Conservation (phyloP, 2,329 filamentous ascomycete species). For the Talaromyces sp. region DNA sequence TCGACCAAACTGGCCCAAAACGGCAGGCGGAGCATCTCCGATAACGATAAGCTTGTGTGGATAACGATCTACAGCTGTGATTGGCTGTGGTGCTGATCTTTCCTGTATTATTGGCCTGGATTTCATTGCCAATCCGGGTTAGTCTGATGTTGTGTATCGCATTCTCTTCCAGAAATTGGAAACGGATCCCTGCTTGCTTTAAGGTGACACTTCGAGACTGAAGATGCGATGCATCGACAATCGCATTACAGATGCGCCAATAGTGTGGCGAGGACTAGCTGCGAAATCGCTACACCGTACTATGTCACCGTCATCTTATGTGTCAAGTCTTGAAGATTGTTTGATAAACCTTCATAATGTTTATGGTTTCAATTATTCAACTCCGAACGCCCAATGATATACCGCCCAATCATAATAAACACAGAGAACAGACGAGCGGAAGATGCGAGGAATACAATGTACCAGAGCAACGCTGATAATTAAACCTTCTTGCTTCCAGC, state of each 20-base stretch:
- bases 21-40: slow-evolving; percentile 8
- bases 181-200: slow-evolving; percentile 11
- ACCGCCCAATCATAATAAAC: neutral
- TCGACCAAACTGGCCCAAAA: slow-evolving; percentile 2
- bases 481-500: slow-evolving; percentile 31
- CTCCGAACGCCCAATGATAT: neutral
- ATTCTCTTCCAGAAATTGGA: slow-evolving; percentile 17
- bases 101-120: slow-evolving; percentile 12
- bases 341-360: neutral
- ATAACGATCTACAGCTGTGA: neutral
- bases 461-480: neutral
- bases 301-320: neutral
- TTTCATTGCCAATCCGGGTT: slow-evolving; percentile 6
- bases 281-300: slow-evolving; percentile 2
- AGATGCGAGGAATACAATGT: neutral
- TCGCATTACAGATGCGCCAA: neutral
- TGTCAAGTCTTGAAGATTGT: neutral
- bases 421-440: neutral
- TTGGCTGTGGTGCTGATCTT: neutral
- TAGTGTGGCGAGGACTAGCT: neutral
- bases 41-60: slow-evolving; percentile 19
- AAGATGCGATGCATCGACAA: neutral
- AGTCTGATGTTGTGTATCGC: neutral
- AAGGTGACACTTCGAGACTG: neutral
- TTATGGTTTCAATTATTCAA: neutral